Evolutionary conservation across 2,329 filamentous ascomycete species (phyloP).

Genomic region (Talaromyces sp.): DNA sequence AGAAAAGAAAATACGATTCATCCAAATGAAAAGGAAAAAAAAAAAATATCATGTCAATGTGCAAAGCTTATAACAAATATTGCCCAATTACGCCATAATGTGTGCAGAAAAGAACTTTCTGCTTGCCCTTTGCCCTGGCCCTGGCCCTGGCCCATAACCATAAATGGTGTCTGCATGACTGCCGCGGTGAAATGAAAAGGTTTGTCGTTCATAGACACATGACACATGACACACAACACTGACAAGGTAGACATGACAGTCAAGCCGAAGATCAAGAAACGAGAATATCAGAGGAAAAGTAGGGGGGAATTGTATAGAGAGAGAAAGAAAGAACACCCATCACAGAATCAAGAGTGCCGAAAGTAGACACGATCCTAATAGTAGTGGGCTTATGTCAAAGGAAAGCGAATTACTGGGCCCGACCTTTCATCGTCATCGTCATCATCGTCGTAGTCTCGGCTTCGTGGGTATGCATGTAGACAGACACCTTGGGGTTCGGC

Average conservation of each 20-base stretch:
- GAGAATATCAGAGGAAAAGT: neutral
- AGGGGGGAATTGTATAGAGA: neutral
- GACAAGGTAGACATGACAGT: neutral
- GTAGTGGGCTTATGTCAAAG: neutral
- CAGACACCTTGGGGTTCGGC: neutral
- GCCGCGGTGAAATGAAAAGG: neutral
- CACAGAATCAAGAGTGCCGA: neutral
- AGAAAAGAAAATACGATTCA: neutral
- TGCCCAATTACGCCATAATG: constrained; percentile 21
- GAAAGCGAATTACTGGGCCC: neutral
- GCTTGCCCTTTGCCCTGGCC: neutral
- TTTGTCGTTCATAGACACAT: neutral
- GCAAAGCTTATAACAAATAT: constrained; percentile 13
- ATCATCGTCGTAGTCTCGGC: constrained; percentile 7
- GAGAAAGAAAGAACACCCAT: neutral
- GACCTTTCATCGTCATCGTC: neutral
- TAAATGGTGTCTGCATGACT: neutral
- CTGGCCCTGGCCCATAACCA: neutral
- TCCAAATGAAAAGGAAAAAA: neutral
- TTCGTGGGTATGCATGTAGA: neutral
- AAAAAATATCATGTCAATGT: constrained; percentile 10
- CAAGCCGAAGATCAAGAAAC: neutral
- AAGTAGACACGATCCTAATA: neutral
- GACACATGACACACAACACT: neutral
- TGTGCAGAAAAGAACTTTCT: constrained; percentile 13